Evolutionary conservation across 805 yeast species (phyloP).

Genomic region (Ogataea haglerorum): DNA sequence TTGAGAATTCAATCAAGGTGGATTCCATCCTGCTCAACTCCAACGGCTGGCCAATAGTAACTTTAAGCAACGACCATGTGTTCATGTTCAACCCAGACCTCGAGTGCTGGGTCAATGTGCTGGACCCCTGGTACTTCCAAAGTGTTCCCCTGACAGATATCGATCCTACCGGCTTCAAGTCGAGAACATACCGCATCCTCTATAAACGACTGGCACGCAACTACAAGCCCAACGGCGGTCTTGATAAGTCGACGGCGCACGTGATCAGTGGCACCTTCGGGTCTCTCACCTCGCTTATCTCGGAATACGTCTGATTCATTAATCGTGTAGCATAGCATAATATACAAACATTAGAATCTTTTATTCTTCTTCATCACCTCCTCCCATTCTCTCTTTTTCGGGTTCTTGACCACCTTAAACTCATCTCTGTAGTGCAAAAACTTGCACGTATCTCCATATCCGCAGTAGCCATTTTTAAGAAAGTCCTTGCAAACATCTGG

Average conservation of each 20-base stretch:
- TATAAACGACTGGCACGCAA: constrained; percentile 13
- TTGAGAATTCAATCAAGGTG: constrained; percentile 23
- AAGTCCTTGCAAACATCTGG: constrained; percentile 94
- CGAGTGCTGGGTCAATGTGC: constrained; percentile 43
- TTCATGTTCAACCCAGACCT: constrained; percentile 42
- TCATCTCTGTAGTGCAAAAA: constrained; percentile 90
- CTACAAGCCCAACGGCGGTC: not conserved
- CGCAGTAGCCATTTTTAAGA: constrained; percentile 89
- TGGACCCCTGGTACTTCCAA: constrained; percentile 38
- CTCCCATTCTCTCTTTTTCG: constrained; percentile 60
- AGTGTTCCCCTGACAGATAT: constrained; percentile 4
- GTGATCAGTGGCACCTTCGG: constrained; percentile 12
- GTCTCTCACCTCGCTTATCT: constrained; percentile 4
- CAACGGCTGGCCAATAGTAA: constrained; percentile 42
- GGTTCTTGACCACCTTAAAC: constrained; percentile 49
- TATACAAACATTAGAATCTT: constrained; percentile 16
- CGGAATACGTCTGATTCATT: not conserved
- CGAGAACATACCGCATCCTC: constrained; percentile 13
- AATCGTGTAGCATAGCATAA: constrained; percentile 5
- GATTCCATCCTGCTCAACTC: constrained; percentile 23
- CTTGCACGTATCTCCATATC: constrained; percentile 96
- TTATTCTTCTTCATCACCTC: constrained; percentile 29
- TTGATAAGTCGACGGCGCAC: not conserved
- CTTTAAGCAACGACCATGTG: constrained; percentile 37
- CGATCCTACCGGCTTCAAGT: constrained; percentile 4